Conservation (phyloP, 345 rosid species). For the Ceriops zippeliana region DNA sequence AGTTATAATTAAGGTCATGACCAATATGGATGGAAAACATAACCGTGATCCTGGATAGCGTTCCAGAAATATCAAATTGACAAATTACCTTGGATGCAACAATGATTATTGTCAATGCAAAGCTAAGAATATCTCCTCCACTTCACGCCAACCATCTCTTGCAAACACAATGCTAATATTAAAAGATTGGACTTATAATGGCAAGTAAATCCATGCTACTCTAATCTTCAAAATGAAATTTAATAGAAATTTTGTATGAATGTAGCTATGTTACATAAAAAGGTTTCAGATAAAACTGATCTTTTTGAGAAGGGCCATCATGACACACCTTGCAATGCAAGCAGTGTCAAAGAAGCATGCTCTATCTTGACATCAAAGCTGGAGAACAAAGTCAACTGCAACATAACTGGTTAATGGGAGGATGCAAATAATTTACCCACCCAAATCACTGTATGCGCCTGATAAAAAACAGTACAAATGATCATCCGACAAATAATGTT, state of each 20-base stretch:
- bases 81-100: conserved; percentile 53
- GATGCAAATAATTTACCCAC: conserved; percentile 47
- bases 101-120: conserved; percentile 47
- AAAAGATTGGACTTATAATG: conserved; percentile 23
- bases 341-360: conserved; percentile 54
- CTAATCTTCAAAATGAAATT: conserved; percentile 30
- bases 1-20: not conserved
- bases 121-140: conserved; percentile 66
- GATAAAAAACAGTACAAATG: conserved; percentile 59
- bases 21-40: conserved; percentile 15
- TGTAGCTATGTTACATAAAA: conserved; percentile 64
- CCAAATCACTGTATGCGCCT: conserved; percentile 51
- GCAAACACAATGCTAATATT: conserved; percentile 85
- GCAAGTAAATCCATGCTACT: conserved; percentile 29
- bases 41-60: conserved; percentile 16
- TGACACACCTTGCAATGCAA: conserved; percentile 86
- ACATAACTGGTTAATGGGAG: conserved; percentile 42
- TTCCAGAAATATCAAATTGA: conserved; percentile 34
- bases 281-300: conserved; percentile 59
- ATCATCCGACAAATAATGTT: conserved; percentile 65
- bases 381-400: conserved; percentile 55
- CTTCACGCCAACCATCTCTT: conserved; percentile 82
- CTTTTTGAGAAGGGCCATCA: conserved; percentile 42
- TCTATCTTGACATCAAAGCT: conserved; percentile 43
- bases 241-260: conserved; percentile 38